Conservation (phyloP, 2,329 filamentous ascomycete species). For the Canariomyces notabilis region DNA sequence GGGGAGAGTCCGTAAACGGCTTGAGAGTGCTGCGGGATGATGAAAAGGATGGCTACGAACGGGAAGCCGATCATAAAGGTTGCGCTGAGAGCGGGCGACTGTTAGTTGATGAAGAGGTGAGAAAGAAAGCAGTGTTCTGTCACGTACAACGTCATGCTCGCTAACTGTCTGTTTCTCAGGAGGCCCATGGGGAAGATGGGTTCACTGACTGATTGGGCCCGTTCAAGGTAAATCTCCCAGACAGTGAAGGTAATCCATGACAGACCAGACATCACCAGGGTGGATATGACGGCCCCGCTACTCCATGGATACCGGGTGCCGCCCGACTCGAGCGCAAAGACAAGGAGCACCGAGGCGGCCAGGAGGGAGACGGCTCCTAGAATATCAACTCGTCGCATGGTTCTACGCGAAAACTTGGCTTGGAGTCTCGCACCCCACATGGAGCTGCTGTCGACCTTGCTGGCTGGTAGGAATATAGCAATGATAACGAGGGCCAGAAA, state of each 20-base stretch:
- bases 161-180: constrained; percentile 29
- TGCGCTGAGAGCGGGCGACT: constrained; percentile 1
- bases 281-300: constrained; percentile 34
- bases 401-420: not conserved
- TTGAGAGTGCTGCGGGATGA: constrained; percentile 34
- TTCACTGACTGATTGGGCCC: constrained; percentile 14
- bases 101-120: not conserved
- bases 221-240: constrained; percentile 31
- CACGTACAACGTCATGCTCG: constrained; percentile 32
- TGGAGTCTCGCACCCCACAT: constrained; percentile 21
- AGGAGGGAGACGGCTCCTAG: constrained; percentile 34
- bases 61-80: constrained; percentile 32
- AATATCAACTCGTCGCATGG: constrained; percentile 25
- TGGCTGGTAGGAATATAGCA: too few species aligned
- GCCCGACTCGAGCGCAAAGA: constrained; percentile 42
- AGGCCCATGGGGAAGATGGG: constrained; percentile 35
- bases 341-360: constrained; percentile 39
- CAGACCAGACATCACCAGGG: constrained; percentile 23
- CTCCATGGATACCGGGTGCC: constrained; percentile 40
- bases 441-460: constrained; percentile 19
- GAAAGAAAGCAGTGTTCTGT: too few species aligned
- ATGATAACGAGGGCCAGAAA: constrained; percentile 25
- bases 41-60: constrained; percentile 33
- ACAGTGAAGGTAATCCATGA: constrained; percentile 26
- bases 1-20: constrained; percentile 29